phyloP scores from a whole-genome alignment of 306 rosid species.

The Gastrolobium villosum region DNA sequence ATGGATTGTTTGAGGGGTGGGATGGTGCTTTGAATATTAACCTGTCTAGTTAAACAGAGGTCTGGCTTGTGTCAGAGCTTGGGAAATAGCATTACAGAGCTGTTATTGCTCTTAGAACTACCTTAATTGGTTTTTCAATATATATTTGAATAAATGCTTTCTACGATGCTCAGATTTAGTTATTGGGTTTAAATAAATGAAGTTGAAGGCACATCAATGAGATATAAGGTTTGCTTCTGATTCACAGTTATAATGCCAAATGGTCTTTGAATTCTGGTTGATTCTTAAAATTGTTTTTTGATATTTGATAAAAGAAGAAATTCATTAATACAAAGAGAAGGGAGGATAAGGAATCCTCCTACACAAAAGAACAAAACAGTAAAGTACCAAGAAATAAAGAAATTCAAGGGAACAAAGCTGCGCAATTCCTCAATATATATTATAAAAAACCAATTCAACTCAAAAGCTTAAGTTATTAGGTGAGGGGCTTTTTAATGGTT shows the following conservation, averaged over 20 bases:
- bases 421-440: slow-evolving; percentile 1
- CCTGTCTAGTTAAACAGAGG: slow-evolving; percentile 28
- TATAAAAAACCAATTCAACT: too few species aligned
- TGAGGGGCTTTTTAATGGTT: too few species aligned
- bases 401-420: slow-evolving; percentile 1
- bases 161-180: background rate
- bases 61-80: slow-evolving; percentile 19
- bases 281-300: background rate
- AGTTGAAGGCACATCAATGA: background rate
- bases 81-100: slow-evolving; percentile 15
- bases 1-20: slow-evolving; percentile 32
- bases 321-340: background rate
- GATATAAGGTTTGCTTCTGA: background rate
- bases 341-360: background rate
- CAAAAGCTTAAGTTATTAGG: too few species aligned
- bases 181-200: slow-evolving; percentile 23
- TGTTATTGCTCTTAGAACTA: slow-evolving; percentile 21
- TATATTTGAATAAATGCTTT: background rate
- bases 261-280: slow-evolving; percentile 4
- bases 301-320: slow-evolving; percentile 11
- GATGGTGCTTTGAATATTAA: slow-evolving; percentile 8
- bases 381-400: slow-evolving; percentile 4
- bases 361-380: background rate
- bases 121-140: slow-evolving; percentile 9
- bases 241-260: slow-evolving; percentile 8